Base-by-base conservation (phyloP, 140 eudicot species). In the Ambrosia hybrid region DNA sequence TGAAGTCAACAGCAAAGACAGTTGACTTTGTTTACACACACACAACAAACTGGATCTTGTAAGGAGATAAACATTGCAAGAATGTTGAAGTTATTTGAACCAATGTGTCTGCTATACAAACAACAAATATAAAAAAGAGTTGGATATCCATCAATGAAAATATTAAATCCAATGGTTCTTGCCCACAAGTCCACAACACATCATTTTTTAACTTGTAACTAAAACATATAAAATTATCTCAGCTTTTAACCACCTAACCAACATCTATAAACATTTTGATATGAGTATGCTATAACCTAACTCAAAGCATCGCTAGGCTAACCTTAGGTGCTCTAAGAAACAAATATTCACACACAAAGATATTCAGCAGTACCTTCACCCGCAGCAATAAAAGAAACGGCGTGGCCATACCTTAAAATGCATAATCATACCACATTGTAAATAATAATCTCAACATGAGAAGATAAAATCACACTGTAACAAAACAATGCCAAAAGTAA, bases 71-170 rank as follows among this genome's bases (percentile, higher is more conserved):
- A 51, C n/a, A 58, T 63, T 5, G 36, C 17, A 66, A 94, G 87
- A 33, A 94, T 86, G 68, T 94, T 94, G 64, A 88, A 94, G 59
- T 94, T 94, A 79, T 94, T 94, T 48, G 99, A 94, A 62, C 99
- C 99, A 55, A 94, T 96, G 79, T 94, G 99, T 1, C 99, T 94
- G 99, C 86, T 94, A 97, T 94, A 90, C 87, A 76, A 39, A 80
- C 49, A 82, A 13, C 3, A 56, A 57, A 45, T 12, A 57, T 70
- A 9, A 1, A 9, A 61, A 30, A 33, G 16, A 12, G 51, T 21
- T 21, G 26, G 26, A 21, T 21, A 21, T 21, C 26, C 26, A 21
- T 21, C 26, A 21, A 21, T 21, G 26, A 21, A 21, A 21, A 21
- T 21, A 21, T 21, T 21, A 21, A 21, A 21, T 21, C 26, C 26